Conservation (phyloP, 2,329 filamentous ascomycete genomes). For the Curvularia sp. region DNA sequence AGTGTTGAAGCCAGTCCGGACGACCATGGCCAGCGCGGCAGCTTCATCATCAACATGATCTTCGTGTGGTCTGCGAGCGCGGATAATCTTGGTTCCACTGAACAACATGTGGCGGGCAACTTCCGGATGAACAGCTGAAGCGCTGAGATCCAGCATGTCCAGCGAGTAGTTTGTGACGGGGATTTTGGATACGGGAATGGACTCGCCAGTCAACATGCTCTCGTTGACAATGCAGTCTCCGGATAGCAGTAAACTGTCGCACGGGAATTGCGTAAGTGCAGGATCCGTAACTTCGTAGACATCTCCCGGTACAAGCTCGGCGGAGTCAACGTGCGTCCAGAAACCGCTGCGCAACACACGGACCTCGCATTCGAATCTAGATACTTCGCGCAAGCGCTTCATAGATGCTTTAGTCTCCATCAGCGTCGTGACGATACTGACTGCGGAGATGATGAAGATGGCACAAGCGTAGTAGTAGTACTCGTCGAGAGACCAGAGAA, state of each 20-base stretch:
- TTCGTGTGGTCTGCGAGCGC: slow-evolving; percentile 86
- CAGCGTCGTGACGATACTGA: slow-evolving; percentile 88
- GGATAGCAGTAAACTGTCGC: slow-evolving; percentile 87
- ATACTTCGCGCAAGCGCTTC: slow-evolving; percentile 87
- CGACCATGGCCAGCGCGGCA: slow-evolving; percentile 87
- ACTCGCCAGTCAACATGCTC: slow-evolving; percentile 98
- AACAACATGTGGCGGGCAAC: slow-evolving; percentile 91
- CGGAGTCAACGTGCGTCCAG: slow-evolving; percentile 87
- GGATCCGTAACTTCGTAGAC: slow-evolving; percentile 97
- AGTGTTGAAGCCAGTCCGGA: slow-evolving; percentile 95
- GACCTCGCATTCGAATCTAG: slow-evolving; percentile 92
- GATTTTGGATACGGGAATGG: slow-evolving; percentile 92
- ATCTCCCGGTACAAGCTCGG: slow-evolving; percentile 91
- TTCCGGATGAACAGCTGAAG: slow-evolving; percentile 82
- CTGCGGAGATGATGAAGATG: slow-evolving; percentile 92
- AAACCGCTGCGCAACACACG: slow-evolving; percentile 93
- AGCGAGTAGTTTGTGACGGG: slow-evolving; percentile 83
- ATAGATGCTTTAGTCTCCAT: slow-evolving; percentile 93
- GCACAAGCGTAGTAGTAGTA: slow-evolving; percentile 98
- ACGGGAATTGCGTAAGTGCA: slow-evolving; percentile 84
- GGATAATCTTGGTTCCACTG: slow-evolving; percentile 92
- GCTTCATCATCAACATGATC: slow-evolving; percentile 86
- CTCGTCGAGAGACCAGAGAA: slow-evolving; percentile 93
- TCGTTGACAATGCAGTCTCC: slow-evolving; percentile 99
- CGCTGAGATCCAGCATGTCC: slow-evolving; percentile 75